Conservation (phyloP, 2,329 filamentous ascomycete species). For the Raffaelea ambrosiae region DNA sequence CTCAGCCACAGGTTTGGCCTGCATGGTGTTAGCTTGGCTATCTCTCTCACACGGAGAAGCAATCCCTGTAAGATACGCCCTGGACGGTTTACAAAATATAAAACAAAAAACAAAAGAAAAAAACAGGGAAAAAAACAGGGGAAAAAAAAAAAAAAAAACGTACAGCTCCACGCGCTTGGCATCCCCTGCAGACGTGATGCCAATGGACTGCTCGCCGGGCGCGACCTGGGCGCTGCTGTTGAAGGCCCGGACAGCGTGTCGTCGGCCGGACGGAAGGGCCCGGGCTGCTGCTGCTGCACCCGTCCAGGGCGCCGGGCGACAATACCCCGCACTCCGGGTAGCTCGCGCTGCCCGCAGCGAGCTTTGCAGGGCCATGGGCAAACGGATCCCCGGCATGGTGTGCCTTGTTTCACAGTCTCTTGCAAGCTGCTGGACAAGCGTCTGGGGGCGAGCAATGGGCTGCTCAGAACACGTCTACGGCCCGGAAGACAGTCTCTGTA, state of each 20-base stretch:
- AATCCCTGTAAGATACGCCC: no score
- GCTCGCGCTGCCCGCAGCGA: no score
- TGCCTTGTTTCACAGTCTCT: no score
- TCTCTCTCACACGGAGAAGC: no score
- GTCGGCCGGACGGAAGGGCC: neutral
- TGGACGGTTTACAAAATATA: neutral
- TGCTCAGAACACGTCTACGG: no score
- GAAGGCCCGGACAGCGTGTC: neutral
- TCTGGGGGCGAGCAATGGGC: no score
- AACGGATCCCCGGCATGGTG: no score
- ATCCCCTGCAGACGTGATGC: conserved; percentile 16
- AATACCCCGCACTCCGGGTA: no score
- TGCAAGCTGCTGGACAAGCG: no score
- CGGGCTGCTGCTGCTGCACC: neutral
- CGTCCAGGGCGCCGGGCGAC: neutral
- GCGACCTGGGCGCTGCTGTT: conserved; percentile 7
- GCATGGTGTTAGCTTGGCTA: neutral
- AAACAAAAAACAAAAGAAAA: neutral
- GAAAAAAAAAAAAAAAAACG: conserved; percentile 2
- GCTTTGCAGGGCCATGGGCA: no score
- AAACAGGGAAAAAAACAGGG: no score
- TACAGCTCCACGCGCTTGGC: conserved; percentile 8
- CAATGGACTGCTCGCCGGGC: conserved; percentile 3
- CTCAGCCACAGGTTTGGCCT: conserved; percentile 16
- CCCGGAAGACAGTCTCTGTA: no score